A percentile compares a stretch with the other conserved stretches of the same genome.
These are phyloP conservation scores for Ambrosia artemisiifolia DNA, from an alignment of 129 eudicot species.

Conservation along the genomic window DNA sequence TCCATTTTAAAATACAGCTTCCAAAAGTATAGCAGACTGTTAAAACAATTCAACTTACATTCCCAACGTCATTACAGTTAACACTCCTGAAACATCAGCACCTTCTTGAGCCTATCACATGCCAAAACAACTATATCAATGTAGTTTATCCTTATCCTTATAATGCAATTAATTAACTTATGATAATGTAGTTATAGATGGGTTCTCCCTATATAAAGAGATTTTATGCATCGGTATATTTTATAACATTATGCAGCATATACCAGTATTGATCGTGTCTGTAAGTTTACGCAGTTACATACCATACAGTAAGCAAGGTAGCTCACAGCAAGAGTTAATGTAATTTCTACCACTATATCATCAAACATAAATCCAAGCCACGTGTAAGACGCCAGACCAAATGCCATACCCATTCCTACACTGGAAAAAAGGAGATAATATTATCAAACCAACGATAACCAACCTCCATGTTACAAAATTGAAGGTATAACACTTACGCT, in stretches of 20 bases:
- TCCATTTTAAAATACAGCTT: neutral
- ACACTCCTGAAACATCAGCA: conserved; percentile 83
- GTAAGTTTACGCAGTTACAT: conserved; percentile 26
- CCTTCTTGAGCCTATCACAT: conserved; percentile 80
- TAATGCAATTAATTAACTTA: neutral
- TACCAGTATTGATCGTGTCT: neutral
- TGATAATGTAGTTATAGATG: neutral
- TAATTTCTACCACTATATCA: conserved; percentile 82
- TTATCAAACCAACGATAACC: conserved; percentile 8
- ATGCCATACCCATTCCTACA: conserved; percentile 82
- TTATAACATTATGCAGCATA: neutral
- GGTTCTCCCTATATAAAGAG: neutral
- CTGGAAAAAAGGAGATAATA: conserved; percentile 41
- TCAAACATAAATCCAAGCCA: conserved; percentile 95
- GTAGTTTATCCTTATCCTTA: neutral
- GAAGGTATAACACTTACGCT: conserved; percentile 60
- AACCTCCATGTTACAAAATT: neutral
- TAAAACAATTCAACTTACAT: conserved; percentile 54
- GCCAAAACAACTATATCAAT: neutral
- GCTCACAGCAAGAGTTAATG: conserved; percentile 92
- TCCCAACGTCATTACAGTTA: conserved; percentile 94
- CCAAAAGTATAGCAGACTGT: neutral
- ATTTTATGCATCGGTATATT: neutral
- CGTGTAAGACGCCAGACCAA: conserved; percentile 75
- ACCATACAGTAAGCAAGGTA: conserved; percentile 85